phyloP scores from a whole-genome alignment of 2,329 filamentous ascomycete species.

The Fusarium incarnatum region DNA sequence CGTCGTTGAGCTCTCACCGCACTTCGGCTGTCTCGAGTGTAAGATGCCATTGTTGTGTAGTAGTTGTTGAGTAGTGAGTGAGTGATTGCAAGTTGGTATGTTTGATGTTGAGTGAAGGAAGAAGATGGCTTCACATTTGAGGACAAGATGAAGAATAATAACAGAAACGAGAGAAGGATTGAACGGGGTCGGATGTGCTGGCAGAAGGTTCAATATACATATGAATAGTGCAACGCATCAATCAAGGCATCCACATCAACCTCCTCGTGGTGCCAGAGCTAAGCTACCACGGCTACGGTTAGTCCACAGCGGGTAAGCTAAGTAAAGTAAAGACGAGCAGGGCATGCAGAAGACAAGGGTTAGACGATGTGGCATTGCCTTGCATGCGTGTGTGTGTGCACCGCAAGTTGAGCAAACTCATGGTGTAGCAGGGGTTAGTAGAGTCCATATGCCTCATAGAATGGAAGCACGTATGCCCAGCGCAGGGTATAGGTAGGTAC shows the following conservation, averaged over 20 bases:
- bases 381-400: constrained; percentile 23
- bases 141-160: constrained; percentile 15
- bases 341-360: constrained; percentile 27
- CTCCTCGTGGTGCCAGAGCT: constrained; percentile 33
- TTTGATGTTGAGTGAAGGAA: not conserved
- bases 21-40: constrained; percentile 43
- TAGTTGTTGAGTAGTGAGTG: constrained; percentile 1
- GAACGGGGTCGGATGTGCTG: constrained; percentile 24
- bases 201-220: constrained; percentile 39
- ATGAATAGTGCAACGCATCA: constrained; percentile 19
- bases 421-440: constrained; percentile 10
- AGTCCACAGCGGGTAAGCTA: constrained; percentile 35
- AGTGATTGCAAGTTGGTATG: not conserved
- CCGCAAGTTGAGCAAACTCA: constrained; percentile 27
- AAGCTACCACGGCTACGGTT: constrained; percentile 37
- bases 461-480: not conserved
- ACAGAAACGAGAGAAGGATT: constrained; percentile 16
- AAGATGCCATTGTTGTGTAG: constrained; percentile 41
- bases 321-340: constrained; percentile 18
- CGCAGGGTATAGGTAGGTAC: not conserved
- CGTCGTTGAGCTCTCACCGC: constrained; percentile 44
- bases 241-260: constrained; percentile 39
- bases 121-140: constrained; percentile 34
- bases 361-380: constrained; percentile 17
- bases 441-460: not conserved